phyloP scores from a whole-genome alignment of 2,329 filamentous ascomycete species.

The Boeremia exigua region DNA sequence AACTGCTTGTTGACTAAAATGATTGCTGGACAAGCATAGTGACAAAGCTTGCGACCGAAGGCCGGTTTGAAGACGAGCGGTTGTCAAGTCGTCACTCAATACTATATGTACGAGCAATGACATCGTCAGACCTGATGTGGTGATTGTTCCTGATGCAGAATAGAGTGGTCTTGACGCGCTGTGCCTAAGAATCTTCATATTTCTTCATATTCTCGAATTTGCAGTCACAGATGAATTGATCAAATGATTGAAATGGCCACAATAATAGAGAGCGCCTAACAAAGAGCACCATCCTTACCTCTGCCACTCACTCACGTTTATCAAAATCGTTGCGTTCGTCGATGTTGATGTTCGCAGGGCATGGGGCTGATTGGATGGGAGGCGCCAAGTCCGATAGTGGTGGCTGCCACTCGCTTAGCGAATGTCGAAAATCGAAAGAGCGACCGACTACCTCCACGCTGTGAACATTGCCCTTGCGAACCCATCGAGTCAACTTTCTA shows the following conservation, averaged over 20 bases:
- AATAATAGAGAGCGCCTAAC: too few species aligned
- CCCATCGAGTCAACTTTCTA: conserved; percentile 49
- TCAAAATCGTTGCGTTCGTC: not conserved
- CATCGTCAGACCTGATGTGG: not conserved
- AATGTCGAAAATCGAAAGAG: conserved; percentile 7
- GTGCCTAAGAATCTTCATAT: not conserved
- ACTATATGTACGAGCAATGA: too few species aligned
- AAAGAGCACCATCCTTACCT: too few species aligned
- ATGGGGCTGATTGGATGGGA: conserved; percentile 4
- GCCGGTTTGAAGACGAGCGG: too few species aligned
- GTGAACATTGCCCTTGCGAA: conserved; percentile 34
- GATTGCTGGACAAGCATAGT: not conserved
- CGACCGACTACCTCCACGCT: conserved; percentile 16
- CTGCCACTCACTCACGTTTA: not conserved
- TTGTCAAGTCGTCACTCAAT: too few species aligned
- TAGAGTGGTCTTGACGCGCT: not conserved
- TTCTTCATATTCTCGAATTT: not conserved
- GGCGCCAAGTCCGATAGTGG: conserved; percentile 2
- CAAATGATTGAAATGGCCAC: too few species aligned
- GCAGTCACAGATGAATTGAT: not conserved
- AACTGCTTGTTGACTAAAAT: not conserved
- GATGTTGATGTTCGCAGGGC: conserved; percentile 4
- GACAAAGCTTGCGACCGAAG: too few species aligned
- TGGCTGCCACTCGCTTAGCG: conserved; percentile 10
- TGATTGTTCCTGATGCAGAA: not conserved